A percentile compares a stretch with the other conserved stretches of the same genome.
Conservation (phyloP, 306 rosid genomes). For the Lathyrus sativus region DNA sequence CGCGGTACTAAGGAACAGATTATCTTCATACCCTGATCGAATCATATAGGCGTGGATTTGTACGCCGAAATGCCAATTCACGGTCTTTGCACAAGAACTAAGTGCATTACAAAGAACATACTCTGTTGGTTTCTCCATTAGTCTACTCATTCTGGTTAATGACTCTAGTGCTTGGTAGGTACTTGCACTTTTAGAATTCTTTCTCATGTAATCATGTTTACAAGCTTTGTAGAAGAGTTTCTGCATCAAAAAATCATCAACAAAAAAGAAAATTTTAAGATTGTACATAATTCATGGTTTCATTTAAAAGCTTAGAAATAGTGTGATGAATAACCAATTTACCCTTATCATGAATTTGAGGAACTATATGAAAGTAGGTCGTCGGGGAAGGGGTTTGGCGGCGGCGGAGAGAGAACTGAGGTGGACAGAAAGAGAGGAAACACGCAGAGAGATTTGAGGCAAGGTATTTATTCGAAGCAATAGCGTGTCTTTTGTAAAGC, state of each 20-base stretch:
- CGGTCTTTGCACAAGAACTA: slow-evolving; percentile 55
- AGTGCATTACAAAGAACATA: slow-evolving; percentile 54
- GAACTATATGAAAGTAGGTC: no score
- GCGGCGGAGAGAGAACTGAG: no score
- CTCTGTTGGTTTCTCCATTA: slow-evolving; percentile 39
- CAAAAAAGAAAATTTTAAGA: slow-evolving; percentile 15
- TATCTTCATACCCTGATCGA: slow-evolving; percentile 51
- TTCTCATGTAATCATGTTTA: slow-evolving; percentile 10
- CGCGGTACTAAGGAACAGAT: slow-evolving; percentile 52
- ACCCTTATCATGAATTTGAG: slow-evolving; percentile 32
- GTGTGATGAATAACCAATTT: slow-evolving; percentile 21
- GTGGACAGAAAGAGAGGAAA: no score
- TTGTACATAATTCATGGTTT: slow-evolving; percentile 28
- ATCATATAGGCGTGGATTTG: slow-evolving; percentile 57
- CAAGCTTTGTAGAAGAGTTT: slow-evolving; percentile 7
- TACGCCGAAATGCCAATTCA: slow-evolving; percentile 47
- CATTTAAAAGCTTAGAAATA: background rate
- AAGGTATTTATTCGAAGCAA: no score
- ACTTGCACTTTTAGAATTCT: slow-evolving; percentile 18
- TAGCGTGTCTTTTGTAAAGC: no score
- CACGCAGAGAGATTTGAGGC: no score
- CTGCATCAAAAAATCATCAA: slow-evolving; percentile 36
- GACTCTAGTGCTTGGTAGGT: slow-evolving; percentile 34
- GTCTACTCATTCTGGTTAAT: slow-evolving; percentile 25
- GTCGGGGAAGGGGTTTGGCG: no score